These are phyloP conservation scores for Talaromyces sp. DNA, from an alignment of 2,329 filamentous ascomycete species.

Conservation along the genomic window DNA sequence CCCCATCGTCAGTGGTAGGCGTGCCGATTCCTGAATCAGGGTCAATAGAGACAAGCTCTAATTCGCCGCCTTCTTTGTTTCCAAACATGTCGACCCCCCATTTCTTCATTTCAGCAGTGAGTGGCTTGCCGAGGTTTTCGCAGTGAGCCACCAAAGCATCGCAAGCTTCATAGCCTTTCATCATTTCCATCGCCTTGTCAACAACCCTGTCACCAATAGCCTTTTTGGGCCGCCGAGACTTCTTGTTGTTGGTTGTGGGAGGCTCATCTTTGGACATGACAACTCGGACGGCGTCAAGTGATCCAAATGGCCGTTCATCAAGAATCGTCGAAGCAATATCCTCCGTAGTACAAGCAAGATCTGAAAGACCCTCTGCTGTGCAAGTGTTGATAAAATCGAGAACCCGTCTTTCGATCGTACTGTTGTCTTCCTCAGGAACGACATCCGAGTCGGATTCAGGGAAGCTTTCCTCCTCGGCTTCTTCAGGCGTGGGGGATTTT, in stretches of 20 bases:
- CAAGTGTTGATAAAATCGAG: slow-evolving; percentile 80
- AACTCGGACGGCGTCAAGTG: slow-evolving; percentile 58
- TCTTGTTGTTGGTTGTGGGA: slow-evolving; percentile 47
- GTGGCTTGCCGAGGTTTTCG: slow-evolving; percentile 63
- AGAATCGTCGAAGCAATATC: slow-evolving; percentile 65
- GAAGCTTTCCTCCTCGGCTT: slow-evolving; percentile 32
- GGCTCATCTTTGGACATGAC: slow-evolving; percentile 49
- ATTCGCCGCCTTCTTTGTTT: slow-evolving; percentile 51
- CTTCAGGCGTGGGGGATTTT: slow-evolving; percentile 29
- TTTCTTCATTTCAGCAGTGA: slow-evolving; percentile 58
- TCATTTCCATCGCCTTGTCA: slow-evolving; percentile 65
- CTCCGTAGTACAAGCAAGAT: slow-evolving; percentile 70
- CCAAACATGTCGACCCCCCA: slow-evolving; percentile 65
- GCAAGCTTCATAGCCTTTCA: slow-evolving; percentile 72
- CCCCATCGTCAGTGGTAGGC: slow-evolving; percentile 42
- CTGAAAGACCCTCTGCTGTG: slow-evolving; percentile 66
- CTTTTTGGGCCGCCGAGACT: slow-evolving; percentile 41
- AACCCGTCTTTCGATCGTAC: slow-evolving; percentile 50
- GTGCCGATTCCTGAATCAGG: slow-evolving; percentile 66
- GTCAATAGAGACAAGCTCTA: slow-evolving; percentile 53
- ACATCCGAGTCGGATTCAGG: slow-evolving; percentile 39
- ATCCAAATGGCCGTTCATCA: slow-evolving; percentile 66
- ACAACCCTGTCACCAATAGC: slow-evolving; percentile 62
- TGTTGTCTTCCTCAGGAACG: slow-evolving; percentile 35
- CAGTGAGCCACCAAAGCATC: slow-evolving; percentile 75